Percentiles rank a stretch among this genome's conserved stretches.
These are phyloP conservation scores for Macroventuria anomochaeta DNA, from an alignment of 2,329 filamentous ascomycete species.

Conservation along the genomic window DNA sequence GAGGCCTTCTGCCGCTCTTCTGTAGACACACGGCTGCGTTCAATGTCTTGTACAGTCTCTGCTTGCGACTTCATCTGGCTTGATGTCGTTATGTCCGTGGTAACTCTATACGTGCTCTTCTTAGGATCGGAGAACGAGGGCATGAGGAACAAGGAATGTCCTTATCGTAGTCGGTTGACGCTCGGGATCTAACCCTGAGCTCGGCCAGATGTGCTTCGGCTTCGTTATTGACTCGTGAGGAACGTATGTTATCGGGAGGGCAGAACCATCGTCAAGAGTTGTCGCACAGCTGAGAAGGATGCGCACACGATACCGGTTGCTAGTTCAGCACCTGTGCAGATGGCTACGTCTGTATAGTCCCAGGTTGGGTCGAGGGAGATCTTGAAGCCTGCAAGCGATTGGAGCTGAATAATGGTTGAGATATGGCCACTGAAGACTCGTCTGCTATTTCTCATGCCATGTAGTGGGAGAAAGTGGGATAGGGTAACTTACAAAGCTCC, in stretches of 20 bases:
- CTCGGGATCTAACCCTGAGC: neutral
- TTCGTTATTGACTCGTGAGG: conserved; percentile 6
- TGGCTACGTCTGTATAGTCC: conserved; percentile 31
- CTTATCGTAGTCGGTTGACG: neutral
- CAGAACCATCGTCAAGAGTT: conserved; percentile 24
- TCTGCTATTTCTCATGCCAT: no score
- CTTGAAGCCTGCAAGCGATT: conserved; percentile 28
- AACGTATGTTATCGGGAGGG: neutral
- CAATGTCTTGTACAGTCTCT: neutral
- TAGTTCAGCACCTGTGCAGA: conserved; percentile 39
- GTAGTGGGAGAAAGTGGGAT: no score
- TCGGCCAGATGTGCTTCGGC: neutral
- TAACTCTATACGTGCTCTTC: neutral
- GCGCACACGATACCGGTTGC: conserved; percentile 31
- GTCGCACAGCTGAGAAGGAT: conserved; percentile 33
- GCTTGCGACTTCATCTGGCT: neutral
- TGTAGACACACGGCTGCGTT: neutral
- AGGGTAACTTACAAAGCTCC: conserved; percentile 21
- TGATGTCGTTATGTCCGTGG: conserved; percentile 1
- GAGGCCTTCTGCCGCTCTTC: neutral
- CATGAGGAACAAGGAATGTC: neutral
- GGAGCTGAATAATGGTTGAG: conserved; percentile 33
- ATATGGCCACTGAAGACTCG: conserved; percentile 28
- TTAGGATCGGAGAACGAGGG: neutral
- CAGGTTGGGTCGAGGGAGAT: conserved; percentile 37